Evolutionary conservation across 768 basidiomycete species (phyloP), one percentile per base, ranked within the genome.

Genomic region (Kockovaella imperatae): DNA sequence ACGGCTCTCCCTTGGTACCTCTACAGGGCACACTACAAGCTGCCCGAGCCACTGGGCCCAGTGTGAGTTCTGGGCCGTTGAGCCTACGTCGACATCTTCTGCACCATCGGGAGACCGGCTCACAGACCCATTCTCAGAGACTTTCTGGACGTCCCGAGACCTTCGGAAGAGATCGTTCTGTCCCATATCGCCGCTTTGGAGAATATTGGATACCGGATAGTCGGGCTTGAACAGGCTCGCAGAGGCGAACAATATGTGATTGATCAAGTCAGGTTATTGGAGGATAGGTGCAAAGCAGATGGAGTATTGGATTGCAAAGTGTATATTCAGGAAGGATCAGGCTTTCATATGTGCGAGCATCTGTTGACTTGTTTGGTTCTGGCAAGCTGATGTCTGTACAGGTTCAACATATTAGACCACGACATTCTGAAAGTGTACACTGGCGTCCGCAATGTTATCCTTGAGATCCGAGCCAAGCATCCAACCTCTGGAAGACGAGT

Each of bases 401-500:
- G 88, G 24, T 96, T 96, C 67, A 89, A 93, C 67, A 93, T 97
- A 77, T 86, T 90, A 84, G 76, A 75, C 59, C 77, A 83, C 49
- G 64, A 66, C 18, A 73, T 93, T 8, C 86, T 88, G 71, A 90
- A 90, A 67, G 83, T 81, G 21, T 95, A 93, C 52, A 80, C 82
- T 32, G 78, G 86, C 59, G 78, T 96, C n/a, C 80, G 81, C 23
- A 97, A 96, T 69, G 82, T 95, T 64, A 73, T 96, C 49, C 75
- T 96, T 1, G 87, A 88, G 29, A 75, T 97, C 21, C 88, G 88
- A 15, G 47, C 67, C 4, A 44, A 47, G 17, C 23, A 56, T 24
- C 56, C 62, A 13, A 56, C 60, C 0, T 54, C 24, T 85, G 58
- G 45, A 42, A 29, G 72, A 75, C 3, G 75, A 75, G 30, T 80